A percentile compares a stretch with the other conserved stretches of the same genome.
Evolutionary conservation across 768 basidiomycete species (phyloP).

Genomic region (Russula virescens): DNA sequence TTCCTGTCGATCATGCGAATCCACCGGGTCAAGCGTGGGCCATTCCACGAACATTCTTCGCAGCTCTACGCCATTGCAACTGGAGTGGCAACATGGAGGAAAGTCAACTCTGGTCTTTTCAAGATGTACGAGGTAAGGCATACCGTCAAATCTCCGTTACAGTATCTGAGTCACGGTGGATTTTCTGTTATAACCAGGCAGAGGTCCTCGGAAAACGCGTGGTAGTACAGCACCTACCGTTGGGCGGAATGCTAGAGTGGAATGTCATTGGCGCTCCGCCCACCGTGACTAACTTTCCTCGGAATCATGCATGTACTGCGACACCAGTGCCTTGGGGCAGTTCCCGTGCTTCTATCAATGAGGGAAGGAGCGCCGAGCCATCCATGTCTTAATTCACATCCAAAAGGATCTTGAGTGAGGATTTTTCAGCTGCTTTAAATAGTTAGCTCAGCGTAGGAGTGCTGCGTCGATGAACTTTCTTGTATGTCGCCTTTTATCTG

Average conservation of each 20-base stretch:
- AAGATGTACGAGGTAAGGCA: slow-evolving; percentile 88
- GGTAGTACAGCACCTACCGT: slow-evolving; percentile 91
- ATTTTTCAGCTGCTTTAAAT: slow-evolving; percentile 12
- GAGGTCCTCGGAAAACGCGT: slow-evolving; percentile 92
- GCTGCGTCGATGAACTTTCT: slow-evolving; percentile 9
- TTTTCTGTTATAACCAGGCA: slow-evolving; percentile 40
- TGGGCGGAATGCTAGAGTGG: slow-evolving; percentile 81
- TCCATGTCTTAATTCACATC: neutral
- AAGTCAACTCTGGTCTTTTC: slow-evolving; percentile 83
- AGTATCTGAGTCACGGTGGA: neutral
- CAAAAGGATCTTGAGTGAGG: neutral
- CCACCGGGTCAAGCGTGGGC: slow-evolving; percentile 74
- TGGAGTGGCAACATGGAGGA: slow-evolving; percentile 86
- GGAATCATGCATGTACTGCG: neutral
- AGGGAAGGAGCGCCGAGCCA: slow-evolving; percentile 2
- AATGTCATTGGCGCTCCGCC: slow-evolving; percentile 25
- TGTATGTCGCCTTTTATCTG: neutral
- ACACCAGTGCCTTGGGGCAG: slow-evolving; percentile 12
- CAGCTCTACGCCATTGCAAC: slow-evolving; percentile 81
- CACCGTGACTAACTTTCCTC: neutral
- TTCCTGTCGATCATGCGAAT: slow-evolving; percentile 75
- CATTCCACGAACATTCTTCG: slow-evolving; percentile 90
- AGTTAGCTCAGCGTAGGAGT: slow-evolving; percentile 8
- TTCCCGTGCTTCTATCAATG: slow-evolving; percentile 8
- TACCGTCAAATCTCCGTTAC: neutral